These are phyloP conservation scores for Bisporella sp. DNA, from an alignment of 2,329 filamentous ascomycete species.

Conservation along the genomic window DNA sequence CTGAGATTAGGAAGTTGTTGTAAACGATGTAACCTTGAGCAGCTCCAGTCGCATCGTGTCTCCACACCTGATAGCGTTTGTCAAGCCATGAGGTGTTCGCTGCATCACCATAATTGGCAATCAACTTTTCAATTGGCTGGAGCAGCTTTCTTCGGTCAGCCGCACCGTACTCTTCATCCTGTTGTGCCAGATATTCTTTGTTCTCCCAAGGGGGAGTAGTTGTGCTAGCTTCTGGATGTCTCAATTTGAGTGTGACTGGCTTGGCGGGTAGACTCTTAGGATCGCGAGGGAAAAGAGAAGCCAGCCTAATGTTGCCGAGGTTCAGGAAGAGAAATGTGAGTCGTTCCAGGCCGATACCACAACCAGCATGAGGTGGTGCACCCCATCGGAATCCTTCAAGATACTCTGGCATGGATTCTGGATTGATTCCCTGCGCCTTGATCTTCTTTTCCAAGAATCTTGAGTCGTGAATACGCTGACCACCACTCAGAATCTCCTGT, in stretches of 20 bases:
- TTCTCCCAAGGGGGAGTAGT: slow-evolving; percentile 58
- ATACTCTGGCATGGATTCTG: slow-evolving; percentile 84
- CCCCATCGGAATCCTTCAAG: slow-evolving; percentile 83
- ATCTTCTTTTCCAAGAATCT: slow-evolving; percentile 70
- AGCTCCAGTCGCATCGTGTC: slow-evolving; percentile 70
- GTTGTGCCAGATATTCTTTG: slow-evolving; percentile 31
- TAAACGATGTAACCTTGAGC: slow-evolving; percentile 77
- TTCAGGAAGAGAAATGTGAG: slow-evolving; percentile 80
- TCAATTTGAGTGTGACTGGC: slow-evolving; percentile 55
- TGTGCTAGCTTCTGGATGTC: slow-evolving; percentile 83
- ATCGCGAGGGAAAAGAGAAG: slow-evolving; percentile 81
- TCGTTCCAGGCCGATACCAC: slow-evolving; percentile 84
- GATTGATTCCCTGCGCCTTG: slow-evolving; percentile 66
- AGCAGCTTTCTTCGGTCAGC: slow-evolving; percentile 32
- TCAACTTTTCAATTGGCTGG: slow-evolving; percentile 76
- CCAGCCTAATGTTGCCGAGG: slow-evolving; percentile 82
- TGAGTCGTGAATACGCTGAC: slow-evolving; percentile 85
- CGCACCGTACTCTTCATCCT: slow-evolving; percentile 14
- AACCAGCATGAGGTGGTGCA: slow-evolving; percentile 82
- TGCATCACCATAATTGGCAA: slow-evolving; percentile 92
- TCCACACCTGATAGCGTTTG: slow-evolving; percentile 81
- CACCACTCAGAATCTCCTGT: slow-evolving; percentile 87
- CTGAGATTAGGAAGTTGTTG: slow-evolving; percentile 72
- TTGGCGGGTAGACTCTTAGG: slow-evolving; percentile 76
- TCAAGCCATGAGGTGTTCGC: slow-evolving; percentile 93